Base-by-base conservation (phyloP, 768 basidiomycete genomes). In the Wakefieldia striispora region DNA sequence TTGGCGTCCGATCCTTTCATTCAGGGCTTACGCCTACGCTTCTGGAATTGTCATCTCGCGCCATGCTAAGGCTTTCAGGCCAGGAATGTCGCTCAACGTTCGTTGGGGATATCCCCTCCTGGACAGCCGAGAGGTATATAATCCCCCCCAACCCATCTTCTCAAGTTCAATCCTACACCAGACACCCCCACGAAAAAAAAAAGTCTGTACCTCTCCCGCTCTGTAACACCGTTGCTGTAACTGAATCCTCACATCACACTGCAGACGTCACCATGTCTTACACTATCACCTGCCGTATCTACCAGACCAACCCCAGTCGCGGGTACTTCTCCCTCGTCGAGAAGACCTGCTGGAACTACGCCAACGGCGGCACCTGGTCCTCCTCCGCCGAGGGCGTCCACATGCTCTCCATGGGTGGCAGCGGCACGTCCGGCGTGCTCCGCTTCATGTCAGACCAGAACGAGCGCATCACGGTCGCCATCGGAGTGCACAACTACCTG, bases 401-500 rank as follows among this genome's bases (percentile, higher is more conserved):
- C 43, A 60, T 58, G 17, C 67, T 76, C 52, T 64, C 34, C 42
- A 72, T 72, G 64, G 60, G 56, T 29, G 67, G 64, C 6, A 75
- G 73, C 49, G 74, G 72, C 36, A 74, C 71, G 0, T 74, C 71
- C 13, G 71, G 75, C 10, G 59, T 61, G 4, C 17, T 75, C 20
- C 68, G 70, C 50, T 65, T 73, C 56, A 27, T 37, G 20, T 48
- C 57, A n/a, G 58, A 61, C 36, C 55, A 45, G 3, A 63, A 60
- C 47, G 70, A 70, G 50, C 53, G 45, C 34, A 65, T 69, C 62
- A 41, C 70, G 40, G 53, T 69, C 47, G 59, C 60, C 31, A 26
- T 72, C 20, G 74, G 74, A 17, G 63, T 73, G 29, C 67, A 74
- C 59, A 69, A 68, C 57, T 65, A 67, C 56, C 66, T 62, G 55